Evolutionary conservation across 2,329 filamentous ascomycete genomes (phyloP).

Genomic region (Pezicula radicicola): DNA sequence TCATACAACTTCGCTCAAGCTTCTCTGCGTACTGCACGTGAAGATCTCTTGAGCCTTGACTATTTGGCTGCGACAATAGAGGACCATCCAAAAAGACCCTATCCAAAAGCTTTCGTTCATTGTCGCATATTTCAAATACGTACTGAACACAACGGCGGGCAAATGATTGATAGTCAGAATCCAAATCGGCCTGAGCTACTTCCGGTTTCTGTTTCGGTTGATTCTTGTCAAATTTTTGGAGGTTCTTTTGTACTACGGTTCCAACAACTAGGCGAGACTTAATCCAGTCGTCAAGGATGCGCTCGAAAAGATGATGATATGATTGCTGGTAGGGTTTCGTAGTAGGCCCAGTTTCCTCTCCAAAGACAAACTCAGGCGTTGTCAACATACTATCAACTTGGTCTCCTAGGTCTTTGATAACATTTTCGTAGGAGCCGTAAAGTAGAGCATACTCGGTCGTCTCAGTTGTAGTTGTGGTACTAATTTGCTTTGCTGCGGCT

Average conservation of each 20-base stretch:
- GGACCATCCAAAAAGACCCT: constrained; percentile 26
- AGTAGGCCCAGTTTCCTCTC: constrained; percentile 30
- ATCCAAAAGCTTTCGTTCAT: constrained; percentile 24
- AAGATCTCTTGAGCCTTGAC: constrained; percentile 17
- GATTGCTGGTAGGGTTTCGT: neutral
- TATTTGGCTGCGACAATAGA: constrained; percentile 14
- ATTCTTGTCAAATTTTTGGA: constrained; percentile 37
- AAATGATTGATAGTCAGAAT: constrained; percentile 27
- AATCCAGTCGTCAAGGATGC: constrained; percentile 48
- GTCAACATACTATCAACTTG: constrained; percentile 57
- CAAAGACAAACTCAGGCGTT: constrained; percentile 36
- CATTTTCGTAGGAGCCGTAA: constrained; percentile 62
- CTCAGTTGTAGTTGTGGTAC: constrained; percentile 40
- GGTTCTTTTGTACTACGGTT: constrained; percentile 55
- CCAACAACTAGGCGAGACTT: constrained; percentile 45
- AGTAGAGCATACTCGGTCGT: constrained; percentile 69
- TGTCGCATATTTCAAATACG: constrained; percentile 28
- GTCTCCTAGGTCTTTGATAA: constrained; percentile 53
- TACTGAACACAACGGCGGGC: constrained; percentile 24
- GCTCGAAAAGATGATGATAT: constrained; percentile 54
- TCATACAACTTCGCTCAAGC: constrained; percentile 23
- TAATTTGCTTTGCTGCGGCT: neutral
- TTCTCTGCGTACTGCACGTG: constrained; percentile 20
- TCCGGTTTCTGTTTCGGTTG: constrained; percentile 14
- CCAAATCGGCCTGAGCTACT: constrained; percentile 2